Base-by-base conservation (phyloP, 2,329 filamentous ascomycete species). In the Trichoderma hamatum region DNA sequence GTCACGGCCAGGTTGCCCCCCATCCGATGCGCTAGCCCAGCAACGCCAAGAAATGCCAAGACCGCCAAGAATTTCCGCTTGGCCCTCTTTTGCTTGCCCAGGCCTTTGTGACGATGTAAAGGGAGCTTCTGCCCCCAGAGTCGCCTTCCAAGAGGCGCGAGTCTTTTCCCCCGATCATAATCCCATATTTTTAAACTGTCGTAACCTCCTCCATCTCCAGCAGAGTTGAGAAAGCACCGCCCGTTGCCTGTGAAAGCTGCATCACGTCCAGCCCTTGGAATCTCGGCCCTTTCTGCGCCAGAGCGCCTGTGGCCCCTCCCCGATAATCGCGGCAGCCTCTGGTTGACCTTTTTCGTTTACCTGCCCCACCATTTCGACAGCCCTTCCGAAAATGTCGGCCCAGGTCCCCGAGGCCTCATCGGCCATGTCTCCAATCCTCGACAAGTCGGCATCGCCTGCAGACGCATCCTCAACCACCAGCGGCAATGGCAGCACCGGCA, bases 1-100 rank as follows among this genome's bases (percentile, higher is more conserved):
- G 34, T 62, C 2, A 16, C 10, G 0, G 6, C 4, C 3, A 55
- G 0, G 16, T 68, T 26, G 74, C 74, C 71, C 39, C 51, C 21
- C 9, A 28, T 30, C 67, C 60, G 16, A 19, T 21, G 10, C 24
- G 46, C 32, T 76, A 77, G 64, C 54, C 19, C 54, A 67, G 36
- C 64, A 58, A 26, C 28, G 77, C 58, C 73, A 19, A 67, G 68
- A 61, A 69, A 67, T 70, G 68, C 74, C 77, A 78, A 79, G 76
- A 75, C 66, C 72, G 73, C 75, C 75, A 76, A 77, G 76, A 69
- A 71, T 75, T 80, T 76, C 78, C 78, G 79, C 78, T 55, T 79
- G 75, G 75, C 78, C 79, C 77, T 77, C 59, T 77, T 73, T 73
- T 70, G 72, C 74, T 71, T 73, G 75, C 76, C 77, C 77, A 78